Base-by-base conservation (phyloP, 2,329 filamentous ascomycete genomes). In the Fusarium vanettenii region DNA sequence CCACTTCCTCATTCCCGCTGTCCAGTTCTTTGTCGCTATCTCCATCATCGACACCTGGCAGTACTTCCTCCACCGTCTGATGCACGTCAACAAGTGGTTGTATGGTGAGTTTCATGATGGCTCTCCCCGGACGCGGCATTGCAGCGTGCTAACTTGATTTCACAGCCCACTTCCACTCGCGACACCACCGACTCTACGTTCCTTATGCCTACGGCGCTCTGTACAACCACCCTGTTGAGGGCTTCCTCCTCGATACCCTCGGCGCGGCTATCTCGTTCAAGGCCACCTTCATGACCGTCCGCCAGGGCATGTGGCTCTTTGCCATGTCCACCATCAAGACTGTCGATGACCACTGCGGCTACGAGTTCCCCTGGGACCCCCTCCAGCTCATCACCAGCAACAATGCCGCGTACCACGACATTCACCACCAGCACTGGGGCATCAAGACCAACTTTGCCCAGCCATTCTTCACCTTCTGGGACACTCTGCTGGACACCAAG, bases 381-480 rank as follows among this genome's bases (percentile, higher is more conserved):
- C 87, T 98, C 64, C 95, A 98, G 87, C 92, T 93, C 81, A 88
- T 98, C 71, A 97, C 95, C 52, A 93, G 93, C 82, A 98, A 99
- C 87, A 98, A 98, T 78, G 96, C 97, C 29, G 93, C 92, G 39
- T 99, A 98, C 84, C 97, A 99, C 81, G 97, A 99, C 81, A 96
- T 99, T 69, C 97, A 99, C 84, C 97, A 99, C 85, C 97, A 99
- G 85, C 97, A 94, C 84, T 98, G 96, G 95, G 97, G 97, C 67
- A 98, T 99, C 88, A 99, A 98, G 89, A 94, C 93, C 74, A 97
- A 97, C 85, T 97, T 95, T 83, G 93, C 92, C 6, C 94, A 97
- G 84, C 94, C 94, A 4, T 97, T 95, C 86, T 98, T 98, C 85
- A 98, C 94, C 57, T 95, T 98, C 85, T 98, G 97, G 95, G 97